phyloP scores from a whole-genome alignment of 192 early-diverging fungal species.

The Backusella psychrophila region DNA sequence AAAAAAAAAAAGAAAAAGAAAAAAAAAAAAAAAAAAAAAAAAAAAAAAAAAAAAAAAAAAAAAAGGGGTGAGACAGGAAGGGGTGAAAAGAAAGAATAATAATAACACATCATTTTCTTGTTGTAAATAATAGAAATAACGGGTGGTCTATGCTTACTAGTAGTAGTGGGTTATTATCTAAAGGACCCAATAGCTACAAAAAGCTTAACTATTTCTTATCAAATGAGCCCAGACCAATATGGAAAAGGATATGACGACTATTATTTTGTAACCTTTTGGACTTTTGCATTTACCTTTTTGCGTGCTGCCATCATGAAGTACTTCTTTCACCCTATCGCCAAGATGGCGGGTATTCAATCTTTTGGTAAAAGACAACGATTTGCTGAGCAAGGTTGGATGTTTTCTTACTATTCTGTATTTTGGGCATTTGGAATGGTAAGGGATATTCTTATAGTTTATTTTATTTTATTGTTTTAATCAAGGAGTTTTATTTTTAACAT shows the following conservation, averaged over 20 bases:
- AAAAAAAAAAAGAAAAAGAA: not conserved
- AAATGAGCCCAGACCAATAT: conserved; percentile 23
- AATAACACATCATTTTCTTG: not conserved
- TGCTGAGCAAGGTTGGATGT: conserved; percentile 72
- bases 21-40: not conserved
- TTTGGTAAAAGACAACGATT: conserved; percentile 51
- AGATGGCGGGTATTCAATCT: conserved; percentile 34
- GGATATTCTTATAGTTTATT: not conserved
- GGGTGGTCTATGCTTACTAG: not conserved
- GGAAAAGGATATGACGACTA: conserved; percentile 55
- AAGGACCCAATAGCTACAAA: conserved; percentile 13
- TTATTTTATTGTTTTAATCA: not conserved
- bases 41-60: not conserved
- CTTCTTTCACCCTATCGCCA: conserved; percentile 45
- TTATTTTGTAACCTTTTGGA: conserved; percentile 64
- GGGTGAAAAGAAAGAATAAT: not conserved
- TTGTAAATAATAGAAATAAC: conserved; percentile 19
- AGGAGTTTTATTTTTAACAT: not conserved
- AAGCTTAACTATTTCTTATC: conserved; percentile 21
- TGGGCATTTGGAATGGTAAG: conserved; percentile 66
- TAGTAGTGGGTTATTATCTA: conserved; percentile 13
- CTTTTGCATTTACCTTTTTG: conserved; percentile 61
- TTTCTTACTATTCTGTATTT: conserved; percentile 63
- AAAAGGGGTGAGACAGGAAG: not conserved
- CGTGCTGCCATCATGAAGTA: conserved; percentile 58